phyloP scores from a whole-genome alignment of 139 green algal species.

The Tetradesmus obliquus region DNA sequence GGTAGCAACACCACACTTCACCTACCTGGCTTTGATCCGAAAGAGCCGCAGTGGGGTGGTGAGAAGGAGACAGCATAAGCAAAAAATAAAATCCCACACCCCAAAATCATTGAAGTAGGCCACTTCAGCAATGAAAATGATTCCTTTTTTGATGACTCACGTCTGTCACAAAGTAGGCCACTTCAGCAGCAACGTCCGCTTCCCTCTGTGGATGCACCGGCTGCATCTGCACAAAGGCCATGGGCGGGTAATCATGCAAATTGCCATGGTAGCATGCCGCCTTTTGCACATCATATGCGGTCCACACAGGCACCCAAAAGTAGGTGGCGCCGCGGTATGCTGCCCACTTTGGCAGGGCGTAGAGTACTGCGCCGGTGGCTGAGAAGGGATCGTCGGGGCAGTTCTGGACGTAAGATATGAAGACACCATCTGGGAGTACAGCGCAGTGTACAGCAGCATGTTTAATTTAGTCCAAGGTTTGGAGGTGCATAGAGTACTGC shows the following conservation, averaged over 20 bases:
- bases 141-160: background rate
- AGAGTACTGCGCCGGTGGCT: background rate
- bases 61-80: too few species aligned
- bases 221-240: conserved; percentile 41
- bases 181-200: conserved; percentile 14
- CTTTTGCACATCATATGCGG: conserved; percentile 11
- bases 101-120: too few species aligned
- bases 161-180: conserved; percentile 36
- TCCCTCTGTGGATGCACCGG: conserved; percentile 33
- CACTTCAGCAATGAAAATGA: too few species aligned
- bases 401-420: conserved; percentile 25
- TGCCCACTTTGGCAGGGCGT: conserved; percentile 44
- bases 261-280: background rate
- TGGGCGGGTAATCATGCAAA: background rate
- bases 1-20: too few species aligned
- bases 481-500: conserved; percentile 35
- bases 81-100: too few species aligned
- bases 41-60: too few species aligned
- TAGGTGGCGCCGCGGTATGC: conserved; percentile 29
- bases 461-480: background rate
- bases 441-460: too few species aligned
- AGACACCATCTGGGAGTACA: conserved; percentile 28
- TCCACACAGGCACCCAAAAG: conserved; percentile 42
- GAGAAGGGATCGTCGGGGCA: background rate
- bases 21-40: too few species aligned